These are phyloP conservation scores for Striga asiatica DNA, from an alignment of 257 asterid species.

Conservation along the genomic window DNA sequence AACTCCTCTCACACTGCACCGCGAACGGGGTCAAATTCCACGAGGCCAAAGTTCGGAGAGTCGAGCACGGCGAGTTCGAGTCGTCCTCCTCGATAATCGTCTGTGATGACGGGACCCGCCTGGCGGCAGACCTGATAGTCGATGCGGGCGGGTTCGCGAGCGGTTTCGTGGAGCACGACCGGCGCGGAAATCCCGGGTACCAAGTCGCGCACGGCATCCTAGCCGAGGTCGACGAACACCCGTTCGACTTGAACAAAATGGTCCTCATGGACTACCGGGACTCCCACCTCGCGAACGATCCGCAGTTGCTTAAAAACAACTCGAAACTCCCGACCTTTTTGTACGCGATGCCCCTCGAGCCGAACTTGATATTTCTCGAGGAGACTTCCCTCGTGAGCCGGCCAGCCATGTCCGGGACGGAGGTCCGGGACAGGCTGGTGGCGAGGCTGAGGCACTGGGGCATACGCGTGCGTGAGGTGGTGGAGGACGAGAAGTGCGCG, in stretches of 20 bases:
- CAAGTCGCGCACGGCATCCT: slow-evolving; percentile 89
- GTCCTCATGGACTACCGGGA: slow-evolving; percentile 97
- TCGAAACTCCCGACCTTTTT: slow-evolving; percentile 57
- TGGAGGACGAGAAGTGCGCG: slow-evolving; percentile 80
- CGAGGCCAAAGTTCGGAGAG: slow-evolving; percentile 53
- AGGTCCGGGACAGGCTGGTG: slow-evolving; percentile 78
- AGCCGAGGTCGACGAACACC: slow-evolving; percentile 76
- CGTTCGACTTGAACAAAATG: slow-evolving; percentile 86
- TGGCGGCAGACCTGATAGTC: slow-evolving; percentile 56
- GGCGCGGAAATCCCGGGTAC: slow-evolving; percentile 59
- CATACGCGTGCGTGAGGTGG: slow-evolving; percentile 43
- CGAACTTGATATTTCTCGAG: slow-evolving; percentile 65
- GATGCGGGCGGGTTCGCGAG: slow-evolving; percentile 86
- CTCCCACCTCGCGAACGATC: slow-evolving; percentile 82
- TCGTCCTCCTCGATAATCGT: slow-evolving; percentile 46
- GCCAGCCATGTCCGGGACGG: slow-evolving; percentile 48
- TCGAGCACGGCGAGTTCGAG: slow-evolving; percentile 63
- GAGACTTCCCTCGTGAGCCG: slow-evolving; percentile 80
- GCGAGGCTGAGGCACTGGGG: slow-evolving; percentile 83
- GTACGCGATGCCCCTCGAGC: slow-evolving; percentile 80
- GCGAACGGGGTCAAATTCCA: slow-evolving; percentile 50
- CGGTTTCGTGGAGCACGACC: slow-evolving; percentile 51
- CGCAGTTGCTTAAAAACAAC: slow-evolving; percentile 36
- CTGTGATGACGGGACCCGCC: slow-evolving; percentile 64
- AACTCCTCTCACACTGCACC: slow-evolving; percentile 44